phyloP scores from a whole-genome alignment of 495 filamentous ascomycete genomes.

The Tuber aestivum region DNA sequence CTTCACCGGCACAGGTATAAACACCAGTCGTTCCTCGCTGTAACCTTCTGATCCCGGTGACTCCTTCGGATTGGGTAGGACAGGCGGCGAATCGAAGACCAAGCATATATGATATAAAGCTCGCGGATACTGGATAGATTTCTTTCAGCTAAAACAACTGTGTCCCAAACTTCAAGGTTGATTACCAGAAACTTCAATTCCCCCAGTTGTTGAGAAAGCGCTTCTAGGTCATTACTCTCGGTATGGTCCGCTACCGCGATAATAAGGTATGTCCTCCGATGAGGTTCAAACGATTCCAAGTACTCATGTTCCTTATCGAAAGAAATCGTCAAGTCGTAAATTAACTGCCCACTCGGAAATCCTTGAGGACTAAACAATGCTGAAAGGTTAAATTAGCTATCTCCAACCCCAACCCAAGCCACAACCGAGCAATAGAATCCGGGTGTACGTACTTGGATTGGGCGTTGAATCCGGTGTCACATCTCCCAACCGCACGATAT shows the following conservation, averaged over 20 bases:
- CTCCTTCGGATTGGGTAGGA: constrained; percentile 42
- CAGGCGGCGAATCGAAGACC: constrained; percentile 45
- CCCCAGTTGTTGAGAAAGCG: constrained; percentile 59
- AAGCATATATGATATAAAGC: constrained; percentile 50
- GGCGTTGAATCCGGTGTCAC: constrained; percentile 81
- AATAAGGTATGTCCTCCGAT: constrained; percentile 40
- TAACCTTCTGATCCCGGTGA: constrained; percentile 41
- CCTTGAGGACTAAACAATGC: constrained; percentile 93
- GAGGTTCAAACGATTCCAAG: constrained; percentile 38
- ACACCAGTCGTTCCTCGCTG: constrained; percentile 43
- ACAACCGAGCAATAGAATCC: not conserved
- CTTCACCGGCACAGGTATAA: constrained; percentile 67
- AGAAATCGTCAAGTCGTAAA: constrained; percentile 80
- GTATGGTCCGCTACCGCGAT: constrained; percentile 34
- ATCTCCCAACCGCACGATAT: constrained; percentile 82
- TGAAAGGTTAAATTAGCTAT: constrained; percentile 41
- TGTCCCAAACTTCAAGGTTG: constrained; percentile 42
- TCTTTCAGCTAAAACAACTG: not conserved
- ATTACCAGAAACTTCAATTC: constrained; percentile 70
- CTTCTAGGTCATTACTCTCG: constrained; percentile 39
- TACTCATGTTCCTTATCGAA: constrained; percentile 55
- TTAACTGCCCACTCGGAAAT: constrained; percentile 79
- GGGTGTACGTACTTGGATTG: constrained; percentile 66
- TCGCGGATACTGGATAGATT: constrained; percentile 42
- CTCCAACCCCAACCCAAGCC: not conserved